Evolutionary conservation across 148 eudicot species (phyloP).

Genomic region (Heliosperma pusillum): DNA sequence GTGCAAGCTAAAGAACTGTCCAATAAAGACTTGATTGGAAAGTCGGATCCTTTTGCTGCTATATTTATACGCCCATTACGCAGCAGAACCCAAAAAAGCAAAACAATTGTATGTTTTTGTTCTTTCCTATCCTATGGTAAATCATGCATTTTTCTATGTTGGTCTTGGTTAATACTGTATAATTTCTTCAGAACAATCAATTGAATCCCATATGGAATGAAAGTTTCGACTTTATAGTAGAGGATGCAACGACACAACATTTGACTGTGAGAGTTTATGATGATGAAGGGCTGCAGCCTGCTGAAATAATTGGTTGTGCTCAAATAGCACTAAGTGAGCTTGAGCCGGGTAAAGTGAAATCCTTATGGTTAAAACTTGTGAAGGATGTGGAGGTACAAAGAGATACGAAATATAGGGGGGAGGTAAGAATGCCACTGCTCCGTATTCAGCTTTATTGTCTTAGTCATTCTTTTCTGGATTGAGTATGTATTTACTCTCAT

Average conservation of each 20-base stretch:
- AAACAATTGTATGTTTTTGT: conserved; percentile 53
- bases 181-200: conserved; percentile 50
- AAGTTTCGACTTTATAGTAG: conserved; percentile 84
- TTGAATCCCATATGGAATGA: conserved; percentile 90
- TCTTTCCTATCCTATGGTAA: neutral
- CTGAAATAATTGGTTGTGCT: conserved; percentile 78
- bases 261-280: conserved; percentile 75
- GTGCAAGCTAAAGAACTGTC: conserved; percentile 76
- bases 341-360: conserved; percentile 77
- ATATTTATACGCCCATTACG: conserved; percentile 76
- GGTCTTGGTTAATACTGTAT: neutral
- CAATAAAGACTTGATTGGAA: conserved; percentile 78
- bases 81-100: conserved; percentile 58
- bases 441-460: neutral
- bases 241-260: conserved; percentile 69
- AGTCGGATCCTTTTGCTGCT: conserved; percentile 81
- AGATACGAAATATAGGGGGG: conserved; percentile 72
- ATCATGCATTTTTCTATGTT: neutral
- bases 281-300: conserved; percentile 83
- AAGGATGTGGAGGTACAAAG: conserved; percentile 72
- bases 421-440: conserved; percentile 37
- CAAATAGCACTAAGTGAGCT: conserved; percentile 50
- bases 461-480: neutral
- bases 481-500: neutral
- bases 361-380: conserved; percentile 68